A percentile compares a stretch with the other conserved stretches of the same genome.
Evolutionary conservation across 1,139 yeast species (phyloP).

Genomic region (Nakaseomyces delphensis): DNA sequence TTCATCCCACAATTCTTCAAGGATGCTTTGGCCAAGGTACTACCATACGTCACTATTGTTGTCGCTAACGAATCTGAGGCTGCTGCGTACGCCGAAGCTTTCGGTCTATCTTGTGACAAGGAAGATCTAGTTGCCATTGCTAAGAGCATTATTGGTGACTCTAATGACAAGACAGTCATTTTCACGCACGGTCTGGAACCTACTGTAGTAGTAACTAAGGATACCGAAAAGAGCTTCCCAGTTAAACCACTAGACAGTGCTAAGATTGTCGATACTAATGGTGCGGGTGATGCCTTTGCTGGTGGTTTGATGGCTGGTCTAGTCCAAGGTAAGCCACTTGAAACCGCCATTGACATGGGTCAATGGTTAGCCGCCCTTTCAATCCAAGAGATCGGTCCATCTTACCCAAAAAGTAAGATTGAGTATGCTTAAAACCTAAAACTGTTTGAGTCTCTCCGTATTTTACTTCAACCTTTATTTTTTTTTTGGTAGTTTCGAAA

Average conservation of each 20-base stretch:
- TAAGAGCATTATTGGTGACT: slow-evolving; percentile 58
- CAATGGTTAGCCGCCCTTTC: slow-evolving; percentile 95
- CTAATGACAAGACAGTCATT: slow-evolving; percentile 66
- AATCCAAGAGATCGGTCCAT: slow-evolving; percentile 88
- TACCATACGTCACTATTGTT: slow-evolving; percentile 85
- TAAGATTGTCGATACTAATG: slow-evolving; percentile 84
- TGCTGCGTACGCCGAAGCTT: slow-evolving; percentile 84
- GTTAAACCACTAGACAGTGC: slow-evolving; percentile 62
- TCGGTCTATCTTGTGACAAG: slow-evolving; percentile 44
- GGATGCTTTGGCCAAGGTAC: slow-evolving; percentile 70
- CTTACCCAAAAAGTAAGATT: slow-evolving; percentile 72
- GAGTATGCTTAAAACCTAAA: slow-evolving; percentile 11
- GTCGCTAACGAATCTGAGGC: slow-evolving; percentile 98
- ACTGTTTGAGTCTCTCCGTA: too few species aligned
- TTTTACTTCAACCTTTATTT: too few species aligned
- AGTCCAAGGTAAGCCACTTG: slow-evolving; percentile 61
- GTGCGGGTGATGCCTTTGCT: slow-evolving; percentile 99
- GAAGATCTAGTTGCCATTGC: slow-evolving; percentile 72
- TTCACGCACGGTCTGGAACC: slow-evolving; percentile 92
- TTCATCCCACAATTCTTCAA: slow-evolving; percentile 94
- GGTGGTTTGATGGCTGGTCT: slow-evolving; percentile 93
- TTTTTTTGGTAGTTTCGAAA: too few species aligned
- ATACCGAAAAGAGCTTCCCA: slow-evolving; percentile 42
- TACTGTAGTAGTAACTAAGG: slow-evolving; percentile 57
- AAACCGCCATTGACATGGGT: slow-evolving; percentile 68